Base-by-base conservation (phyloP, 106 monocot genomes). In the Iris macrosiphon region DNA sequence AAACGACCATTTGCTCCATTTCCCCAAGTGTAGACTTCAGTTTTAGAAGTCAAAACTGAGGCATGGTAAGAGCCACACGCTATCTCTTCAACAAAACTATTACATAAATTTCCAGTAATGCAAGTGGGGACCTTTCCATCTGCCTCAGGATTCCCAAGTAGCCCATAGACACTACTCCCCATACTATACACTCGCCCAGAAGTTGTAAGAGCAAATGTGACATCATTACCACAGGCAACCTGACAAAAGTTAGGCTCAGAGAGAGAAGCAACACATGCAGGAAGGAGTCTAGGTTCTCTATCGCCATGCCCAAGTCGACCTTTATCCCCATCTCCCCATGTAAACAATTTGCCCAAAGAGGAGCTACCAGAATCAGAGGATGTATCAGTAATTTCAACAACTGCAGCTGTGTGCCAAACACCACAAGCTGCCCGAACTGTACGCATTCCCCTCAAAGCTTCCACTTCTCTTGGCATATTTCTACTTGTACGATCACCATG, bases 311-410 rank as follows among this genome's bases (percentile, higher is more conserved):
- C 76, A 64, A 76, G 71, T 35, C 61, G 59, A 38, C 61, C 65
- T 77, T 77, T 65, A 66, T 77, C 77, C 10, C 71, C 77, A 72
- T 77, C 71, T 49, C 77, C 77, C 77, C 77, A 77, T 39, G 77
- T 77, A 49, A 77, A 77, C 52, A 77, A 60, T 35, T 49, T 62
- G 7, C 66, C 65, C 5, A 43, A 44, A 26, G 52, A 19, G 32
- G 42, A 35, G 21, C 19, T 44, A 31, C 42, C 62, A 42, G 68
- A 62, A 68, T 63, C 57, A 52, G 55, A 13, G 26, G 46, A 61
- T 45, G 16, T 16, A 50, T 63, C 61, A 14, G 17, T 54, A 39
- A 72, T 49, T 42, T 77, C 71, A 23, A 72, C 77, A 46, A 77
- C 33, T 45, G 77, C 77, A 19, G 77, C 77, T 43, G 63, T 72